Evolutionary conservation across 2,329 filamentous ascomycete genomes (phyloP), one percentile per base, ranked within the genome.

Genomic region (Colletotrichum eremochloae): DNA sequence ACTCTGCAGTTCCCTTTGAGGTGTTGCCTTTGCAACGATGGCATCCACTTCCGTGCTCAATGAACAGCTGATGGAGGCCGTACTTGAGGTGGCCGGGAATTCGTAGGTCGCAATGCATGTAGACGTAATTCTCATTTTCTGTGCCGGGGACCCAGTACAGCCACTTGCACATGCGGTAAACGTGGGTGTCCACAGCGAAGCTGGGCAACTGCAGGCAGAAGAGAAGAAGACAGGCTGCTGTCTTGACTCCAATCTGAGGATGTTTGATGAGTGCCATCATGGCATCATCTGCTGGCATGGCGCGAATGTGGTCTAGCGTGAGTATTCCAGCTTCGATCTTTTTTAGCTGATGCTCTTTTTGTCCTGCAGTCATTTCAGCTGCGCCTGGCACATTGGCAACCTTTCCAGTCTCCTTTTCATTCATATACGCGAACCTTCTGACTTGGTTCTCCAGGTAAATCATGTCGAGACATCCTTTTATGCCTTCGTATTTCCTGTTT

Each of bases 391-490:
- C 80, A 8, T 82, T 79, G 0, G 83, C 83, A 2, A 84, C 81
- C 4, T 83, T 78, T 2, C 79, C 78, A 18, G 82, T 82, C 29
- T 81, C 70, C 57, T 83, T 83, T 50, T 85, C 85, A 42, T 81
- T 78, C 1, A 84, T 60, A 31, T 91, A 84, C 0, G 85, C 85
- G 29, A 87, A 81, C 18, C 78, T 77, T 31, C 81, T 77, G 38
- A 78, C 73, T 36, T 89, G 83, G 66, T 94, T 94, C 75, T 94
- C 90, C 56, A 90, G 83, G 77, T 92, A 90, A 0, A 95, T 92
- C 80, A 91, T 89, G 63, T 94, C 88, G 11, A 97, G 84, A 46
- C 94, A 94, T 20, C 82, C 81, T 79, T 95, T 94, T 77, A 97
- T 94, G 75, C 91, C 86, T 64, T 87, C 91, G 71, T 90, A 91